Conservation (phyloP, 805 yeast species). For the Wickerhamiella nectarea region DNA sequence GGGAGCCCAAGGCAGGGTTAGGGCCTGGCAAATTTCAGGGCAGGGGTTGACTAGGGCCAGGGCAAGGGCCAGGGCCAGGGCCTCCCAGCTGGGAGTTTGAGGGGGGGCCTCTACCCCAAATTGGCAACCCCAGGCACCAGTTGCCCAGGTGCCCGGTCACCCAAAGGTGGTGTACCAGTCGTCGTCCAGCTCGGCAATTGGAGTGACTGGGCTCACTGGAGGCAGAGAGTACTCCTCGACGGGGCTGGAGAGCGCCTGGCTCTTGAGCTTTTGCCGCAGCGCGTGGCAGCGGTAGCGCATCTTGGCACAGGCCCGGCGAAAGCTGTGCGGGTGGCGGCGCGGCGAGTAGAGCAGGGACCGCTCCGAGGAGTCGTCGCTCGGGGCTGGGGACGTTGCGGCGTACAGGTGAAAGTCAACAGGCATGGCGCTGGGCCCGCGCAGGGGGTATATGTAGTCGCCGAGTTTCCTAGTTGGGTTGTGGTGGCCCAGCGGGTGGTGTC, state of each 20-base stretch:
- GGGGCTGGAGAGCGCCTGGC: background rate
- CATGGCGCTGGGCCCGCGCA: constrained; percentile 25
- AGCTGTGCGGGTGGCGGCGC: background rate
- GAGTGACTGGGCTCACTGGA: background rate
- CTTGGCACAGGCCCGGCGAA: constrained; percentile 2
- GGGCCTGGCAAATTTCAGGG: too few relatives aligned
- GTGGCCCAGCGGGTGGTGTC: background rate
- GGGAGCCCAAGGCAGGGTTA: too few relatives aligned
- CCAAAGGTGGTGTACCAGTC: constrained; percentile 6
- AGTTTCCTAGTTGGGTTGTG: constrained; percentile 21
- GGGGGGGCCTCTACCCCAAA: too few relatives aligned
- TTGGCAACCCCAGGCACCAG: too few relatives aligned
- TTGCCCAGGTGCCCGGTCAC: too few relatives aligned
- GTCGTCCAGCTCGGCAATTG: background rate
- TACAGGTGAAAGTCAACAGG: constrained; percentile 5
- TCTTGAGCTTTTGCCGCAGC: background rate
- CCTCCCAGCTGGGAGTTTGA: too few relatives aligned
- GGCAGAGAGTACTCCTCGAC: background rate
- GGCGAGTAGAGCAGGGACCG: background rate
- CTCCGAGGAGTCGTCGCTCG: constrained; percentile 1
- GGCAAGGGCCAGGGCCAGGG: too few relatives aligned
- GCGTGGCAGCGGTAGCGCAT: background rate
- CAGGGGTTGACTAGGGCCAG: too few relatives aligned
- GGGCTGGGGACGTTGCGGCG: background rate
- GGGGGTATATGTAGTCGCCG: constrained; percentile 45